Base-by-base conservation (phyloP, 2,329 filamentous ascomycete genomes). In the Neopestalotiopsis sp. region DNA sequence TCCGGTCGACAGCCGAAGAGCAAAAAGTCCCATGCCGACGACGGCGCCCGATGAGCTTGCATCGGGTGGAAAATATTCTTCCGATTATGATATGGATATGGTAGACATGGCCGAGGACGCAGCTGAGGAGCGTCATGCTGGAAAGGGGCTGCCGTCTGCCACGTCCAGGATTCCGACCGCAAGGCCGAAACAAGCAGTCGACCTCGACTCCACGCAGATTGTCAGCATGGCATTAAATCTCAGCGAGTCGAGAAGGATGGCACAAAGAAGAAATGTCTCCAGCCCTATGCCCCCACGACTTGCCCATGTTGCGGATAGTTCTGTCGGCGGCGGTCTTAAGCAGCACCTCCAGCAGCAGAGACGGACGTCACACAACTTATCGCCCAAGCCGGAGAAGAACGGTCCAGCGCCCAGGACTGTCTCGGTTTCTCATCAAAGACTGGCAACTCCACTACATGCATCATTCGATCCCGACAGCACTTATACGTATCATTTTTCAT, bases 171-270 rank as follows among this genome's bases (percentile, higher is more conserved):
- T 72, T 32, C 68, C 74, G 24, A 74, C 73, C 40, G 71, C 69
- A 61, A 75, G 70, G 66, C 69, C 76, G 5, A 73, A 68, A 61
- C 71, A 77, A 14, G 74, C 79, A 5, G 78, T 92, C 24, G 90
- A 94, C 74, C 86, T 92, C 70, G 95, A 98, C 76, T 92, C 95
- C 7, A 89, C 92, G 4, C 93, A 97, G 79, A 97, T 98, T 72
- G 94, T 98, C 57, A 94, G 94, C 76, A 93, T 98, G 88, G 95
- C 95, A 1, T 82, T 98, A 74, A 96, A 92, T 72, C 81, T 98
- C 64, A 97, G 93, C 82, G 94, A 98, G 79, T 93, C 91, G 76
- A 89, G 90, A 72, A 89, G 89, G 76, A 86, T 86, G 81, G 92
- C 85, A 70, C 89, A 82, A 79, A 88, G 84, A 80, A 87, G 83